Conservation (phyloP, 2,329 filamentous ascomycete species). For the Fusarium stilboides region DNA sequence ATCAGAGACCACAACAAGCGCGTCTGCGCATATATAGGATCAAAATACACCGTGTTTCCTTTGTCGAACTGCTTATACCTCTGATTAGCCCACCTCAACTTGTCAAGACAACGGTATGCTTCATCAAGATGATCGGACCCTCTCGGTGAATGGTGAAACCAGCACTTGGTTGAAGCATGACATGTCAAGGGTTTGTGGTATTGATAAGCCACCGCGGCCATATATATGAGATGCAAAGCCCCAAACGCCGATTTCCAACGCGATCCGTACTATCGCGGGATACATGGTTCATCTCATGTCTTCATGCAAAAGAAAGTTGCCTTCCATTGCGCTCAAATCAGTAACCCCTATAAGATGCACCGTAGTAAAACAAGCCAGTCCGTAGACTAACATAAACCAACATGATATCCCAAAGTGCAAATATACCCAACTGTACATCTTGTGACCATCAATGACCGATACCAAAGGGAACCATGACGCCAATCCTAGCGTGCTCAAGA, state of each 20-base stretch:
- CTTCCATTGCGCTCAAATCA: slow-evolving; percentile 31
- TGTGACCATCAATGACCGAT: neutral
- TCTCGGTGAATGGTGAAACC: neutral
- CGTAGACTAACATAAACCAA: slow-evolving; percentile 11
- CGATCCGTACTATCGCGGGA: slow-evolving; percentile 27
- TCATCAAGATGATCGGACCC: neutral
- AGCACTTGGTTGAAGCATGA: neutral
- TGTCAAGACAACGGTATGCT: neutral
- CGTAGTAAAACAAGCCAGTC: slow-evolving; percentile 20
- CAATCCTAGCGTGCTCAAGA: neutral
- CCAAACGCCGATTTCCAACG: slow-evolving; percentile 34
- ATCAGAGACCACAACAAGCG: neutral
- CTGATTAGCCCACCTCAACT: neutral
- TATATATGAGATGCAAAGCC: slow-evolving; percentile 14
- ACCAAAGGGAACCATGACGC: neutral
- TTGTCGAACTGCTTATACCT: neutral
- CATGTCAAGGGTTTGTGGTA: slow-evolving; percentile 4
- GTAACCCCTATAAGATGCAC: slow-evolving; percentile 25
- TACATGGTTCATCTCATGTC: slow-evolving; percentile 30
- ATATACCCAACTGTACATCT: neutral
- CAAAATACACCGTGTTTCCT: slow-evolving; percentile 18
- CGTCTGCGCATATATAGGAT: slow-evolving; percentile 1
- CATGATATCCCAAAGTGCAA: slow-evolving; percentile 3
- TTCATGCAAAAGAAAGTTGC: slow-evolving; percentile 36
- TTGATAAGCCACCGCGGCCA: slow-evolving; percentile 25